These are phyloP conservation scores for Symbiodinium pilosum DNA, from an alignment of 73 alveolate genomes.

Conservation along the genomic window DNA sequence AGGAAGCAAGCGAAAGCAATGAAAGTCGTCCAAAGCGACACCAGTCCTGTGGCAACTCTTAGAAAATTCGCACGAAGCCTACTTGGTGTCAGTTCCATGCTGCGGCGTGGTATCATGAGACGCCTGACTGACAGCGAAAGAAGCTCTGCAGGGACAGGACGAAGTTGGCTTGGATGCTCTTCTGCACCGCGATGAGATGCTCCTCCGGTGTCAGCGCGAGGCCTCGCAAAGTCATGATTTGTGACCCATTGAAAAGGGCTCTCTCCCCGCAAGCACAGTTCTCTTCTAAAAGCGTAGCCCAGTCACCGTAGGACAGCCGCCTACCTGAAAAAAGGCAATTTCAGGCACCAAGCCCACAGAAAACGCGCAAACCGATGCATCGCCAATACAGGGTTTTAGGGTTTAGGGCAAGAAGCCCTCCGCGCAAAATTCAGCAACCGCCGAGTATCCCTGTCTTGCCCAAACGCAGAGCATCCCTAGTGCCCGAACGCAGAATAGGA, in stretches of 20 bases:
- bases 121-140: slow-evolving; percentile 79
- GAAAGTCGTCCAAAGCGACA: slow-evolving; percentile 76
- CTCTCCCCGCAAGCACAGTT: not conserved
- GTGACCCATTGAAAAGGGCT: not conserved
- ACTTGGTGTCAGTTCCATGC: too few relatives aligned
- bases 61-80: too few relatives aligned
- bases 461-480: too few relatives aligned
- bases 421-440: too few relatives aligned
- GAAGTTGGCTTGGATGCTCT: slow-evolving; percentile 76
- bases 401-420: too few relatives aligned
- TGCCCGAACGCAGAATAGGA: too few relatives aligned
- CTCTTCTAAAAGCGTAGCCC: not conserved
- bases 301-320: slow-evolving; percentile 19
- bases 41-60: slow-evolving; percentile 18
- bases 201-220: slow-evolving; percentile 77
- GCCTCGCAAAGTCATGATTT: slow-evolving; percentile 8
- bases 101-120: too few relatives aligned
- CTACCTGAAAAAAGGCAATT: not conserved
- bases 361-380: too few relatives aligned
- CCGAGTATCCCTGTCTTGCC: too few relatives aligned
- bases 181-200: slow-evolving; percentile 87
- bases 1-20: slow-evolving; percentile 59
- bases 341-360: too few relatives aligned
- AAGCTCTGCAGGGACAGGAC: slow-evolving; percentile 92
- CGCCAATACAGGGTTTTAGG: too few relatives aligned